phyloP scores from a whole-genome alignment of 1,139 yeast species.

The Diutina catenulata region DNA sequence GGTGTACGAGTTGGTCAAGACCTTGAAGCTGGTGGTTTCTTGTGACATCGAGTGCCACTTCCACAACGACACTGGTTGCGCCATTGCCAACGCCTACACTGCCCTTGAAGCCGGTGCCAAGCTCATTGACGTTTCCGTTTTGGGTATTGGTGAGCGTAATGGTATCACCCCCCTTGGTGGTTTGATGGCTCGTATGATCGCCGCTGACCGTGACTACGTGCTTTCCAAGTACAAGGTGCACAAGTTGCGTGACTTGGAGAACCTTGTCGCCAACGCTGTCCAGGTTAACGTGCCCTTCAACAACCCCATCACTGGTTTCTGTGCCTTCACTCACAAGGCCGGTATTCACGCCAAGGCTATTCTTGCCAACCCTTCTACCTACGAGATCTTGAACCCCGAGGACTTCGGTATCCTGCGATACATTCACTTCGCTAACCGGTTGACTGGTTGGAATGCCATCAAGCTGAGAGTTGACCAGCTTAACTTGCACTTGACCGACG shows the following conservation, averaged over 20 bases:
- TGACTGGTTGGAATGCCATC: conserved; percentile 99
- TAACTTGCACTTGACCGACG: conserved; percentile 81
- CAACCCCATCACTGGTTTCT: conserved; percentile 98
- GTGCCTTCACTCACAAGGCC: conserved; percentile 99
- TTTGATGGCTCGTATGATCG: conserved; percentile 97
- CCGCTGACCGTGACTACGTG: conserved; percentile 95
- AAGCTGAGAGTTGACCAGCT: conserved; percentile 96
- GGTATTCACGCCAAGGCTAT: conserved; percentile 99
- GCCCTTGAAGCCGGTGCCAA: conserved; percentile 97
- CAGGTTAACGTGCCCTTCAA: conserved; percentile 96
- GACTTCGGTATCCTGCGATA: conserved; percentile 94
- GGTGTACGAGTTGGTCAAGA: conserved; percentile 91
- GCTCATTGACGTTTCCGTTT: conserved; percentile 86
- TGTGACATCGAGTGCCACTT: conserved; percentile 98
- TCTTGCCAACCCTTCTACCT: conserved; percentile 95
- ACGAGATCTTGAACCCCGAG: conserved; percentile 88
- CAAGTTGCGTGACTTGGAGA: conserved; percentile 91
- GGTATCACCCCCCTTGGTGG: conserved; percentile 98
- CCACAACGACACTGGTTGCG: conserved; percentile 99
- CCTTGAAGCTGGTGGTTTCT: conserved; percentile 83
- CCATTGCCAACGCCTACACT: conserved; percentile 96
- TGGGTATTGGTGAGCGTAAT: conserved; percentile 98
- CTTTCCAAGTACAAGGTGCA: conserved; percentile 90
- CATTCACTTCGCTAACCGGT: conserved; percentile 93
- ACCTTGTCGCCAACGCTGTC: conserved; percentile 92